These are phyloP conservation scores for Epicoccum sorghinum DNA, from an alignment of 2,329 filamentous ascomycete genomes.

Conservation along the genomic window DNA sequence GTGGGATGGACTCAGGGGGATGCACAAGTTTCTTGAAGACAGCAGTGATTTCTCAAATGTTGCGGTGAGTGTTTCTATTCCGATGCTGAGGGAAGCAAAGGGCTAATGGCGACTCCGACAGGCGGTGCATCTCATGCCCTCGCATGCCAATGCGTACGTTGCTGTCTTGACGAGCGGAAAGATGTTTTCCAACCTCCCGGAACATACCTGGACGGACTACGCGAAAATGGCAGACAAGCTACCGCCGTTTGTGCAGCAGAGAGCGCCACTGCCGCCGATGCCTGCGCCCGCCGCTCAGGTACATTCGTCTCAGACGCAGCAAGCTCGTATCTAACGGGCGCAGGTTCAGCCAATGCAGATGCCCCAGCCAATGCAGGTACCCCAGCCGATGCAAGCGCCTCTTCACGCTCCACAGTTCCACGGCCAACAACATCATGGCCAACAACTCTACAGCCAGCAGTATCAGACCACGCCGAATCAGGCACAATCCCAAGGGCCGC, in stretches of 20 bases:
- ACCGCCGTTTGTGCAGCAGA: conserved; percentile 27
- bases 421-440: background rate
- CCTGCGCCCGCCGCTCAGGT: conserved; percentile 9
- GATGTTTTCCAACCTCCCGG: conserved; percentile 41
- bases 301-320: background rate
- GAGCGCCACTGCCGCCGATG: conserved; percentile 32
- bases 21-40: conserved; percentile 35
- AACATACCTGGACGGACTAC: conserved; percentile 42
- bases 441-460: background rate
- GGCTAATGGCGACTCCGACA: conserved; percentile 5
- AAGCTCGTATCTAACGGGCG: background rate
- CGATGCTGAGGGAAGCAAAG: background rate
- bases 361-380: too few species aligned
- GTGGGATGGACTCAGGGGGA: conserved; percentile 35
- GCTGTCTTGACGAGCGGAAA: conserved; percentile 36
- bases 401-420: background rate
- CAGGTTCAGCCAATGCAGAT: background rate
- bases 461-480: background rate
- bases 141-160: conserved; percentile 33
- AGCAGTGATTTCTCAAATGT: conserved; percentile 28
- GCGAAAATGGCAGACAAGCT: conserved; percentile 38
- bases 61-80: conserved; percentile 29
- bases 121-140: conserved; percentile 40
- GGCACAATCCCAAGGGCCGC: background rate
- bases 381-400: background rate